A percentile compares a stretch with the other conserved stretches of the same genome.
These are phyloP conservation scores for Dipteronia sinensis DNA, from an alignment of 345 rosid species.

Conservation along the genomic window DNA sequence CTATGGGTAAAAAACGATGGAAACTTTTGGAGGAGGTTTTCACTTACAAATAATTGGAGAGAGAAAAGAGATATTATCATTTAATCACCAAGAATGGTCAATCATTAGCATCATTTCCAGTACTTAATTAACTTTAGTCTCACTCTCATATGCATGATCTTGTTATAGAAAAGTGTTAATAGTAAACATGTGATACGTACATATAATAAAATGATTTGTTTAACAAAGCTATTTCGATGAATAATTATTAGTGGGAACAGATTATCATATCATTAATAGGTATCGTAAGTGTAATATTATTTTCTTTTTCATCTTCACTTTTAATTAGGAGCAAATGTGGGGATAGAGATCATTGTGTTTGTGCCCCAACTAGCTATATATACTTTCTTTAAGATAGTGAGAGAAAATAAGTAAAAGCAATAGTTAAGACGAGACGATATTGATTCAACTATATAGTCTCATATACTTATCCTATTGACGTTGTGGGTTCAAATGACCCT, in stretches of 20 bases:
- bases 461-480: no score
- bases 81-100: not conserved
- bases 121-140: not conserved
- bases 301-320: not conserved
- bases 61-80: not conserved
- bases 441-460: no score
- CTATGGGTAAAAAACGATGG: not conserved
- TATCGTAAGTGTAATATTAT: not conserved
- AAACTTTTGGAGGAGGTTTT: not conserved
- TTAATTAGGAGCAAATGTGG: not conserved
- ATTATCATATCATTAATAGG: no score
- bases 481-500: no score
- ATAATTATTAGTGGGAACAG: no score
- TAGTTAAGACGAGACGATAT: not conserved
- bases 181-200: not conserved
- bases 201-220: no score
- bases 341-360: not conserved
- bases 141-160: no score
- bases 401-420: not conserved
- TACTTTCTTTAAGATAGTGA: not conserved
- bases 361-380: not conserved
- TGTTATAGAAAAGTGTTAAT: no score
- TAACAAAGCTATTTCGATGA: not conserved
- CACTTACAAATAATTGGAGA: constrained; percentile 4
- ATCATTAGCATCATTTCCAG: not conserved